Evolutionary conservation across 768 basidiomycete genomes (phyloP).

Genomic region (Leccinum longicurvipes): DNA sequence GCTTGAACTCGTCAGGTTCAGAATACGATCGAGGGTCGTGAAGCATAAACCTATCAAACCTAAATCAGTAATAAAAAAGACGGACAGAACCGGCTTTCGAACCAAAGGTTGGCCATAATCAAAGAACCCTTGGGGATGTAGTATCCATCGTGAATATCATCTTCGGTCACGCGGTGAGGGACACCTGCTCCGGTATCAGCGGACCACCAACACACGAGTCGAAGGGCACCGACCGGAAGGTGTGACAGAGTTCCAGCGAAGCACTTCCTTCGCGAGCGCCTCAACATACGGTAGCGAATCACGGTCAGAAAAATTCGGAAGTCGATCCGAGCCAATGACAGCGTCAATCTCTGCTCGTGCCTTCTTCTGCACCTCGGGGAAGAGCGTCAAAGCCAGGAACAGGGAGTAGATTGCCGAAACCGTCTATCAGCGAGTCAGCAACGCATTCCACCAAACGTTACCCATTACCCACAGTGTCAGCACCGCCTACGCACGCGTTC

Average conservation of each 20-base stretch:
- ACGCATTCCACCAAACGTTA: not conserved
- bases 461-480: constrained; percentile 34
- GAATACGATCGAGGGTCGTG: constrained; percentile 40
- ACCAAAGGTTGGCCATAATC: constrained; percentile 25
- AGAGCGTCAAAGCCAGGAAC: constrained; percentile 58
- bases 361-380: constrained; percentile 54
- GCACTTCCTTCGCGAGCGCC: constrained; percentile 57
- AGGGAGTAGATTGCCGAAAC: constrained; percentile 60
- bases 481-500: constrained; percentile 39
- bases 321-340: constrained; percentile 55
- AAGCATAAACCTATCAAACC: constrained; percentile 28
- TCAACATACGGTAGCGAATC: constrained; percentile 56
- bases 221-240: constrained; percentile 40
- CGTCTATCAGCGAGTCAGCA: constrained; percentile 39
- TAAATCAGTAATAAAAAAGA: not conserved
- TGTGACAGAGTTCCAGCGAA: constrained; percentile 41
- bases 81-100: constrained; percentile 6
- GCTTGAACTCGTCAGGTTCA: constrained; percentile 54
- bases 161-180: constrained; percentile 55
- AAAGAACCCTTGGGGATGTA: constrained; percentile 50
- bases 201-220: not conserved
- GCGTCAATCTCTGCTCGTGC: constrained; percentile 63
- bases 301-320: constrained; percentile 59
- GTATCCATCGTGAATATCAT: constrained; percentile 61
- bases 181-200: constrained; percentile 32